Evolutionary conservation across 148 eudicot genomes (phyloP).

Genomic region (Polygonum maritimum): DNA sequence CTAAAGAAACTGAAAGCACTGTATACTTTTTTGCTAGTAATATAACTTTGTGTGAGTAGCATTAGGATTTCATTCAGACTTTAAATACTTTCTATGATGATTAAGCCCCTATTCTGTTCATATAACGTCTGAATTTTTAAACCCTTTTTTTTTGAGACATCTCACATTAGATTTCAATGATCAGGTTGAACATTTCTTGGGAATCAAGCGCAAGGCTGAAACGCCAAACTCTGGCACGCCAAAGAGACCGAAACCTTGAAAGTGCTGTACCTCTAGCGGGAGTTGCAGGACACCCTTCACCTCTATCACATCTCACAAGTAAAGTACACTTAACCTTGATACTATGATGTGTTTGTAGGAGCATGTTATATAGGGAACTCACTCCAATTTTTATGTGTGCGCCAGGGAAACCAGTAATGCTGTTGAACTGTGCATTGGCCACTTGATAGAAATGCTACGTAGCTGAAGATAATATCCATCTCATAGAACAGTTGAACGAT

Average conservation of each 20-base stretch:
- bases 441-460: not conserved
- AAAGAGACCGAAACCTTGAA: conserved; percentile 51
- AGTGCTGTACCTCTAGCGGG: not conserved
- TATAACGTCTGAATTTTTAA: not conserved
- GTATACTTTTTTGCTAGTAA: not conserved
- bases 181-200: conserved; percentile 91
- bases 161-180: conserved; percentile 9
- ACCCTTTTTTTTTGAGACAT: not conserved
- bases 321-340: not conserved
- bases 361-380: not conserved
- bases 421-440: not conserved
- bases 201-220: conserved; percentile 75
- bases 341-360: not conserved
- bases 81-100: not conserved
- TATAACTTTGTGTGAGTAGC: not conserved
- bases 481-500: not conserved
- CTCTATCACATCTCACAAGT: not conserved
- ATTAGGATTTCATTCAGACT: not conserved
- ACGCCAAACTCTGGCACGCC: conserved; percentile 35
- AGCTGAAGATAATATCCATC: not conserved
- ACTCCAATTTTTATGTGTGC: not conserved
- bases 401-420: not conserved
- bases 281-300: not conserved
- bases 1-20: not conserved
- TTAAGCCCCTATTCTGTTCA: not conserved